A percentile compares a stretch with the other conserved stretches of the same genome.
These are phyloP conservation scores for Picochlorum sp. DNA, from an alignment of 139 green algal species.

Conservation along the genomic window DNA sequence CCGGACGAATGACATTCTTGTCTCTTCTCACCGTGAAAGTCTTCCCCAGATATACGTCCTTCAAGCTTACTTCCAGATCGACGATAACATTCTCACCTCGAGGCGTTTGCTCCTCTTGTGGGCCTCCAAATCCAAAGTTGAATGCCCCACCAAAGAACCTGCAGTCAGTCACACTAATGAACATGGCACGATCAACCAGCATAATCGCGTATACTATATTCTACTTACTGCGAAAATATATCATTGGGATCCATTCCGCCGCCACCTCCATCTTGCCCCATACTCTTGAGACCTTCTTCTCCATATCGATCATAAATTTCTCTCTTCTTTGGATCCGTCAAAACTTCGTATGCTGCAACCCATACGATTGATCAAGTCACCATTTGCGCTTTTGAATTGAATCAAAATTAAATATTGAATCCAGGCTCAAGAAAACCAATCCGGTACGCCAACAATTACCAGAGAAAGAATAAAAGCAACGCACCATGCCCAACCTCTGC, in stretches of 20 bases:
- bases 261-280: slow-evolving; percentile 41
- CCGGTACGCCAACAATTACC: not conserved
- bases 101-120: slow-evolving; percentile 72
- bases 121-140: slow-evolving; percentile 36
- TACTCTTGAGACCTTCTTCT: slow-evolving; percentile 94
- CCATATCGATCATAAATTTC: slow-evolving; percentile 94
- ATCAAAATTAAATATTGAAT: no score
- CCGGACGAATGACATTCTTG: slow-evolving; percentile 79
- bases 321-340: slow-evolving; percentile 83
- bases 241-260: slow-evolving; percentile 33
- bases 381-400: no score
- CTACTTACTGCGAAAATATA: slow-evolving; percentile 90
- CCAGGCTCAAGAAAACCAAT: not conserved
- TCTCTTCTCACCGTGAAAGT: slow-evolving; percentile 75
- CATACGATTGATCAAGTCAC: slow-evolving; percentile 41
- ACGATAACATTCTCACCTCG: slow-evolving; percentile 78
- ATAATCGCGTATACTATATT: no score
- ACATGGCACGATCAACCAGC: slow-evolving; percentile 15
- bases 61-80: slow-evolving; percentile 72
- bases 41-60: slow-evolving; percentile 86
- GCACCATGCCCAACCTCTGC: slow-evolving; percentile 90
- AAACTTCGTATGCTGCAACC: slow-evolving; percentile 95
- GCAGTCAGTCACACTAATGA: no score
- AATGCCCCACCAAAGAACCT: slow-evolving; percentile 67
- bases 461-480: no score